Base-by-base conservation (phyloP, 257 asterid species). In the Jacaranda mimosifolia region DNA sequence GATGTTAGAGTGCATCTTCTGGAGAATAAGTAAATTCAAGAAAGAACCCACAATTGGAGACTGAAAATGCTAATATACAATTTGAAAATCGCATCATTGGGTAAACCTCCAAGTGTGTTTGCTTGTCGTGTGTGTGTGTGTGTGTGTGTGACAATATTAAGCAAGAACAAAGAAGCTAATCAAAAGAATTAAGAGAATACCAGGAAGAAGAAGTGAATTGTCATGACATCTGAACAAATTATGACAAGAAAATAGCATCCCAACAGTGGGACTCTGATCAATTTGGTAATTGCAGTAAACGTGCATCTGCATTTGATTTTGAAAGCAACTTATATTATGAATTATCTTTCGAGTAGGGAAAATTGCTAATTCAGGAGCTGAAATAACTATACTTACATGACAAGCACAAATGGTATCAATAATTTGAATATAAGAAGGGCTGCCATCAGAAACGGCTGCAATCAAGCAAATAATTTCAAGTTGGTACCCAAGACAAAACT, bases 371-470 rank as follows among this genome's bases (percentile, higher is more conserved):
- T 46, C 45, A 7, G 62, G 9, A n/a, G n/a, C 43, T 69, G 40
- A 40, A 26, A 40, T 7, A 40, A 13, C 43, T 73, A 26, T 72
- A 90, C 97, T 92, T 85, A 94, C 98, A 92, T 84, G 86, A 94
- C 97, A 43, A 94, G 98, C 74, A 90, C 78, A 76, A 89, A 94
- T 6, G 98, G 97, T 75, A 94, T 89, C 79, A 94, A 67, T 62
- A 94, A 58, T 74, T 95, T 95, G 89, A 95, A 95, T 68, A 95
- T 90, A 32, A 95, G 97, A 72, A 95, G 96, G 43, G 96, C 96
- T 38, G 99, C 94, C 99, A 95, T 95, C 80, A 95, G 84, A 86
- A 95, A 95, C 3, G 99, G 99, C 99, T 95, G 97, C 91, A 87
- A 84, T 18, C 57, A 67, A 60, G 81, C 63, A 73, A 79, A 65